Evolutionary conservation across 164 flowering plant genomes (phyloP), one percentile per base, ranked within the genome.

Genomic region (Euptelea pleiosperma): DNA sequence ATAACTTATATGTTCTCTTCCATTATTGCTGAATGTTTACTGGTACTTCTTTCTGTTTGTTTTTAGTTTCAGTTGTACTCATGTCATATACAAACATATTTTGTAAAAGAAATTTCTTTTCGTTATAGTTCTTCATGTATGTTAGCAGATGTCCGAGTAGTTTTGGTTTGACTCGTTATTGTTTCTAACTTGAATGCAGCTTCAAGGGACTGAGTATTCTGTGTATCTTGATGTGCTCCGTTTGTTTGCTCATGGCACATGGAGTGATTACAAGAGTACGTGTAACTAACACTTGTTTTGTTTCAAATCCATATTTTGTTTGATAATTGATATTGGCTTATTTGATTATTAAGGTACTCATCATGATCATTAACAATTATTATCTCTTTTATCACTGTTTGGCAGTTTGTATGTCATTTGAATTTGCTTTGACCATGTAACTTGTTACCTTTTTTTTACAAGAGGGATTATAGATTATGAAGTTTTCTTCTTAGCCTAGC

Each of bases 201-300:
- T 89, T 57, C 81, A 78, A 75, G 97, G 94, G 65, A 82, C 89
- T 36, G 91, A 79, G 28, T 60, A 75, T 63, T 77, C 94, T 21
- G 53, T 60, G 19, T 79, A 68, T 62, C 72, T 89, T 26, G 83
- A 82, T 42, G 45, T 89, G 68, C 98, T 93, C 53, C 96, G 86
- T 10, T 71, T 93, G 76, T 93, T 89, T 81, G 94, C 97, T 16
- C 81, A 87, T 72, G 97, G 98, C 30, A 87, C 97, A 19, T 92
- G 97, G 98, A 86, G 84, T 65, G 97, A 93, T 63, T 93, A 86
- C 79, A 89, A 86, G 80, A 75, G 96, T 88, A 82, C 71, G 90
- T 46, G 6, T 62, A 7, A 21, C 29, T 25, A 45, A 19, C 15
- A 28, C 12, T 49, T 52, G 29, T 22, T 42, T 22, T 47, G 5